phyloP scores from a whole-genome alignment of 495 filamentous ascomycete genomes.

The Penicillium arizonense region DNA sequence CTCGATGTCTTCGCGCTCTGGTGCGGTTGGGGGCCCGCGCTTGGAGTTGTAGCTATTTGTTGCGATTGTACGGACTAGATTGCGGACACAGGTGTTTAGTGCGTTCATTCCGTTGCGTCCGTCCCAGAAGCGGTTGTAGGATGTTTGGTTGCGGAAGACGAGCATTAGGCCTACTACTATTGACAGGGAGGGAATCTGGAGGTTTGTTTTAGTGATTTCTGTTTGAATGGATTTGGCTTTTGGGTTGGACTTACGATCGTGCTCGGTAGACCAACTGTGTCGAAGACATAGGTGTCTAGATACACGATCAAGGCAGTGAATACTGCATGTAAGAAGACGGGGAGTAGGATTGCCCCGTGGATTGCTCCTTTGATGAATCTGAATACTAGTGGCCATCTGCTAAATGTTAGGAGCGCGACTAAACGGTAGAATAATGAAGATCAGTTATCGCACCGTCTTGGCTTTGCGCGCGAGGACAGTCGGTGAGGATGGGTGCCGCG shows the following conservation, averaged over 20 bases:
- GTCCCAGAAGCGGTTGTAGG: constrained; percentile 72
- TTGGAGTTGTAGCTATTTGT: constrained; percentile 36
- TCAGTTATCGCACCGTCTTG: constrained; percentile 41
- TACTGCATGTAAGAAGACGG: constrained; percentile 61
- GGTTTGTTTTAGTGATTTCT: not conserved
- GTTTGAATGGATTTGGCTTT: not conserved
- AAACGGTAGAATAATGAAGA: not conserved
- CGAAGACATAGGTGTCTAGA: constrained; percentile 55
- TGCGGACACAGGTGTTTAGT: constrained; percentile 59
- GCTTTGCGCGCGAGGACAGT: constrained; percentile 54
- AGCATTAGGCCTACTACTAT: constrained; percentile 82
- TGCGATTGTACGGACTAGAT: constrained; percentile 60
- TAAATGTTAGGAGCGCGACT: not conserved
- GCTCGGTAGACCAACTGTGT: constrained; percentile 58
- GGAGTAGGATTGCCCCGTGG: constrained; percentile 61
- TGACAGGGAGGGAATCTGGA: constrained; percentile 67
- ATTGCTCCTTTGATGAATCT: constrained; percentile 77
- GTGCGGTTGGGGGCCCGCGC: constrained; percentile 18
- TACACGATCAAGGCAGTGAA: constrained; percentile 65
- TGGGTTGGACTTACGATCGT: constrained; percentile 51
- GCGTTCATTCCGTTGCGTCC: constrained; percentile 60
- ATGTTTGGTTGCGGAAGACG: constrained; percentile 72
- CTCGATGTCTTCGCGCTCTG: constrained; percentile 61
- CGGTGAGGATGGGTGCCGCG: constrained; percentile 38
- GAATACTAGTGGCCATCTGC: constrained; percentile 69